Conservation (phyloP, 768 basidiomycete genomes). For the Hydnum rufescens region DNA sequence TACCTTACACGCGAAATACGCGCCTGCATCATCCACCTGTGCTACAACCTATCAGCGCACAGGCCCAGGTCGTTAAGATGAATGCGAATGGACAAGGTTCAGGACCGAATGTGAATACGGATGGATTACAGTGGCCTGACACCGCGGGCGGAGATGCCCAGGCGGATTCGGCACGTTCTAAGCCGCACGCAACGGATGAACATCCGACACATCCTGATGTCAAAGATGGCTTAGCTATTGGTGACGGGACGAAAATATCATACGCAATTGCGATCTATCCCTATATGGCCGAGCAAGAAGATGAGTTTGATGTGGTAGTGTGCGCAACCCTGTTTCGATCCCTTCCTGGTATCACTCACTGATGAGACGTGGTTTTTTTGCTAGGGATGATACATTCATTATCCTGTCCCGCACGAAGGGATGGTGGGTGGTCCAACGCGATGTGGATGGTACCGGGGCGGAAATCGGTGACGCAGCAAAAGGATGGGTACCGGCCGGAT, state of each 20-base stretch:
- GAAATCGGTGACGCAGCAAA: slow-evolving; percentile 66
- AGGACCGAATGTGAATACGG: slow-evolving; percentile 11
- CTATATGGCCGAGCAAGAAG: slow-evolving; percentile 95
- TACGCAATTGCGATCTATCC: slow-evolving; percentile 98
- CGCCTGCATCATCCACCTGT: slow-evolving; percentile 19
- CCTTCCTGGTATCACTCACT: slow-evolving; percentile 1
- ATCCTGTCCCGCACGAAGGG: slow-evolving; percentile 88
- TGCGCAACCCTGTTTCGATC: slow-evolving; percentile 24
- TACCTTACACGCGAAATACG: slow-evolving; percentile 13
- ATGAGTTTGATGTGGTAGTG: slow-evolving; percentile 97
- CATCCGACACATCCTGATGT: slow-evolving; percentile 1
- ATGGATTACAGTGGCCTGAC: slow-evolving; percentile 19
- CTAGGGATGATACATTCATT: slow-evolving; percentile 80
- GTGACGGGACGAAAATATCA: slow-evolving; percentile 34
- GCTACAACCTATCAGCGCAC: slow-evolving; percentile 14
- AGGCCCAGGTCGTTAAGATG: slow-evolving; percentile 7
- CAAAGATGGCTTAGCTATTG: slow-evolving; percentile 8
- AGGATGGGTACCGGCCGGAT: slow-evolving; percentile 97
- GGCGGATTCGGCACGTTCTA: slow-evolving; percentile 8
- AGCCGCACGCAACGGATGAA: slow-evolving; percentile 12
- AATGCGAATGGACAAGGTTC: slow-evolving; percentile 10
- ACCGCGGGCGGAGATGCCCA: slow-evolving; percentile 11
- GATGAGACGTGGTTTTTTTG: not conserved
- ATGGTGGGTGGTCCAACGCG: slow-evolving; percentile 98
- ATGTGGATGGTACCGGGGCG: slow-evolving; percentile 64